Percentiles rank a stretch among this genome's conserved stretches.
These are phyloP conservation scores for Daldinia grandis DNA, from an alignment of 495 filamentous ascomycete genomes.

Conservation along the genomic window DNA sequence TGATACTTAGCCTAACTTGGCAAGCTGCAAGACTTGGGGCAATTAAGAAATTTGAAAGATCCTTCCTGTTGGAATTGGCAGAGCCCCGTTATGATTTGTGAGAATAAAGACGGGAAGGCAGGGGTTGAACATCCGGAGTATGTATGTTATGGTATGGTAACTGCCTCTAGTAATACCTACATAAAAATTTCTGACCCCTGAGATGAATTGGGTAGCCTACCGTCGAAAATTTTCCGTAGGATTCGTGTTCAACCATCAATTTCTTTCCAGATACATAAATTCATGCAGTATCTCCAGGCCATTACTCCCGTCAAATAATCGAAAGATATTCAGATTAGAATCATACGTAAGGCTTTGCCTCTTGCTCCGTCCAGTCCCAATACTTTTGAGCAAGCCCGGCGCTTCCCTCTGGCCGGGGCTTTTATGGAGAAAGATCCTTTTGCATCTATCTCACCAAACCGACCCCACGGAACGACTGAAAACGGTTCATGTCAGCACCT, in stretches of 20 bases:
- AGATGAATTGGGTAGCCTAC: background rate
- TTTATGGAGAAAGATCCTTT: constrained; percentile 46
- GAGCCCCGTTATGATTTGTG: constrained; percentile 4
- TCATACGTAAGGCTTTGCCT: constrained; percentile 46
- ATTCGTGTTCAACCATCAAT: background rate
- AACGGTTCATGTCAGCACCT: constrained; percentile 16
- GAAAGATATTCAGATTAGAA: background rate
- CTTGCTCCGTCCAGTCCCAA: constrained; percentile 55
- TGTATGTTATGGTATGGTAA: background rate
- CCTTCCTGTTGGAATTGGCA: constrained; percentile 26
- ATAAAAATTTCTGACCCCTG: background rate
- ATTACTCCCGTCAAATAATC: background rate
- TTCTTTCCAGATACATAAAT: background rate
- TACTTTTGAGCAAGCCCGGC: constrained; percentile 51
- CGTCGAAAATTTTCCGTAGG: background rate
- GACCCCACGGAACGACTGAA: constrained; percentile 53
- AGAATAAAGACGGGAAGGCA: constrained; percentile 13
- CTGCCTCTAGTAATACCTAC: background rate
- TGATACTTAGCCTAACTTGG: background rate
- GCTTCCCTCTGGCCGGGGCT: constrained; percentile 50
- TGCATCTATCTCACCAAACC: constrained; percentile 46
- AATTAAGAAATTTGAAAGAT: constrained; percentile 1
- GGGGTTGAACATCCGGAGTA: constrained; percentile 2
- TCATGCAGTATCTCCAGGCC: background rate
- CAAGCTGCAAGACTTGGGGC: background rate